Evolutionary conservation across 345 rosid species (phyloP).

Genomic region (Luvunga scandens): DNA sequence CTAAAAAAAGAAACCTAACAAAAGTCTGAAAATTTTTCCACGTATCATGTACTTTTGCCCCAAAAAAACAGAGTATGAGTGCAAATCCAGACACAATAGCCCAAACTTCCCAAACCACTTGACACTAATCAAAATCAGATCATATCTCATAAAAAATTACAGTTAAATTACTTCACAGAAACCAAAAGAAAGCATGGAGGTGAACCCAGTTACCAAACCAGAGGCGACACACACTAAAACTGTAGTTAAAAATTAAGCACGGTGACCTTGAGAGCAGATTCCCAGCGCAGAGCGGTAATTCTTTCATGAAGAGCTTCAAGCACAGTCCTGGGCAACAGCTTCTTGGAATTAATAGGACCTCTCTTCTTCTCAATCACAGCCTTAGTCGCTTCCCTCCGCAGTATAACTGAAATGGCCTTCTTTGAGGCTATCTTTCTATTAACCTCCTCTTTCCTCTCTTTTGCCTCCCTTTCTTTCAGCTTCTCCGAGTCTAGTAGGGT

Average conservation of each 20-base stretch:
- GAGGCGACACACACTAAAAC: too few relatives aligned
- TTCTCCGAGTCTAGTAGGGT: slow-evolving; percentile 31
- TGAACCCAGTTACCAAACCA: not conserved
- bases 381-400: slow-evolving; percentile 80
- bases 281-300: slow-evolving; percentile 84
- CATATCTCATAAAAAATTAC: not conserved
- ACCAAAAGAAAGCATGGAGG: not conserved
- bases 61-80: not conserved
- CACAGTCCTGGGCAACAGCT: slow-evolving; percentile 71
- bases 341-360: slow-evolving; percentile 63
- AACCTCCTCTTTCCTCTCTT: slow-evolving; percentile 49
- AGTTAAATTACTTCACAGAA: not conserved
- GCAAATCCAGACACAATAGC: not conserved
- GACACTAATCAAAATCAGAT: not conserved
- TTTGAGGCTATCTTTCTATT: slow-evolving; percentile 72
- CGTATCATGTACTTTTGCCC: not conserved
- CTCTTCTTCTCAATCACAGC: slow-evolving; percentile 75
- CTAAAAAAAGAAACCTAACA: too few relatives aligned
- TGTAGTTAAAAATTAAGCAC: not conserved
- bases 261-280: slow-evolving; percentile 79
- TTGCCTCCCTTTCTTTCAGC: slow-evolving; percentile 40
- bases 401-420: slow-evolving; percentile 75
- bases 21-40: not conserved
- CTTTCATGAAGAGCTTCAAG: slow-evolving; percentile 88
- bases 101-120: not conserved